Evolutionary conservation across 164 flowering plant genomes (phyloP), one percentile per base, ranked within the genome.

Genomic region (Cinnamomum micranthum): DNA sequence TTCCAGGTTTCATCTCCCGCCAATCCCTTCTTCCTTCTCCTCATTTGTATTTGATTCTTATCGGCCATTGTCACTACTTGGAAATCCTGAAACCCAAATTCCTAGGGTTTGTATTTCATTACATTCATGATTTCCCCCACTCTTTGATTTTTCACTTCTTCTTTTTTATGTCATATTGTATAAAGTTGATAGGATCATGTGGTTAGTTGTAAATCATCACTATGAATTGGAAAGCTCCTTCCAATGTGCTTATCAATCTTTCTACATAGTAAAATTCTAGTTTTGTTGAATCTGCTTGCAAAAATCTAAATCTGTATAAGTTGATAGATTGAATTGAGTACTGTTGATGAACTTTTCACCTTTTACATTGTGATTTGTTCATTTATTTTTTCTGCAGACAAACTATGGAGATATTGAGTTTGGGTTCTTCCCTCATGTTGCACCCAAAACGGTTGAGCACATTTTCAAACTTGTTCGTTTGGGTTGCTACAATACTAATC

Each of bases 341-440:
- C 19, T 35, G 31, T 15, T 47, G 41, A 6, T 11, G 22, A 25
- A 19, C n/a, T 27, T 20, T 19, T 35, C 13, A 41, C 6, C 27
- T 41, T 5, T 15, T 31, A 33, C 19, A 13, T 19, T 19, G 13
- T 31, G 19, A 5, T 62, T 22, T 27, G 19, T 14, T 71, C 2
- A 27, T 71, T 3, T 22, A 7, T 80, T 81, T 75, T 73, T 10
- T 6, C 24, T 76, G 85, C 88, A 92, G 97, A 95, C 99, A 24
- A 87, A 88, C 60, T 87, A 90, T 86, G 99, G 99, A 71, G 99
- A 95, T 73, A 87, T 95, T 50, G 99, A 93, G 75, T 95, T 95
- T 79, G 98, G 98, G 28, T 95, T 93, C 87, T 93, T 76, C 60
- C 97, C 94, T 7, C 81, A 71, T 59, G 97, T 95, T 77, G 97